A percentile compares a stretch with the other conserved stretches of the same genome.
Evolutionary conservation across 257 asterid species (phyloP).

Genomic region (Solanum paucissectum): DNA sequence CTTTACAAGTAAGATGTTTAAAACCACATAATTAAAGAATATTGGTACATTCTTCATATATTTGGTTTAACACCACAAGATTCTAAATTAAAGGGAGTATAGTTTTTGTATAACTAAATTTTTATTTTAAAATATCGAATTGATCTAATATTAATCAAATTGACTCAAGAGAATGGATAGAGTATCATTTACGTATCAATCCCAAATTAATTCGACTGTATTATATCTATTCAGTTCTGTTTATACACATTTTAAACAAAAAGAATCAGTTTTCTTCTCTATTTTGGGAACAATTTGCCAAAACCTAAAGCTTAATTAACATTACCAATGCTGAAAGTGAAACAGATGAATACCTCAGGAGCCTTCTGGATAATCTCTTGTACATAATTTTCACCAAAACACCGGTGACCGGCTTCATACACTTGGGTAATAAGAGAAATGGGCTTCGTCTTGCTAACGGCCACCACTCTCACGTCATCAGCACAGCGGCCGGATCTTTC

Average conservation of each 20-base stretch:
- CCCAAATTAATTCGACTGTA: background rate
- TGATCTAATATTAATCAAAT: background rate
- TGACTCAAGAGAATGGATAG: background rate
- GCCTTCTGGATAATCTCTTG: conserved; percentile 78
- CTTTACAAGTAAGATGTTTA: background rate
- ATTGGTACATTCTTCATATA: background rate
- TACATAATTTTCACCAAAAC: conserved; percentile 80
- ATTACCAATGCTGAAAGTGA: background rate
- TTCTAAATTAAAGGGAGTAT: too few relatives aligned
- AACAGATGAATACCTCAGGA: conserved; percentile 47
- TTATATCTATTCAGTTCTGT: background rate
- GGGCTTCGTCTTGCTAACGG: conserved; percentile 82
- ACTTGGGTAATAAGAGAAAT: conserved; percentile 48
- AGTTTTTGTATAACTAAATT: too few relatives aligned
- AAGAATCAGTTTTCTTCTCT: background rate
- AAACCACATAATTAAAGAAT: background rate
- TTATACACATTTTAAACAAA: background rate
- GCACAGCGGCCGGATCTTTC: conserved; percentile 70
- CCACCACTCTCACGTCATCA: conserved; percentile 68
- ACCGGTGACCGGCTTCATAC: conserved; percentile 65
- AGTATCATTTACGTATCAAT: background rate
- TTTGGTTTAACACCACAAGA: too few relatives aligned
- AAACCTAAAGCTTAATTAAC: background rate
- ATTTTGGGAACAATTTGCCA: background rate
- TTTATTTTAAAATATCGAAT: background rate